Base-by-base conservation (phyloP, 371 early-diverging fungal genomes). In the Mortierella sp. region DNA sequence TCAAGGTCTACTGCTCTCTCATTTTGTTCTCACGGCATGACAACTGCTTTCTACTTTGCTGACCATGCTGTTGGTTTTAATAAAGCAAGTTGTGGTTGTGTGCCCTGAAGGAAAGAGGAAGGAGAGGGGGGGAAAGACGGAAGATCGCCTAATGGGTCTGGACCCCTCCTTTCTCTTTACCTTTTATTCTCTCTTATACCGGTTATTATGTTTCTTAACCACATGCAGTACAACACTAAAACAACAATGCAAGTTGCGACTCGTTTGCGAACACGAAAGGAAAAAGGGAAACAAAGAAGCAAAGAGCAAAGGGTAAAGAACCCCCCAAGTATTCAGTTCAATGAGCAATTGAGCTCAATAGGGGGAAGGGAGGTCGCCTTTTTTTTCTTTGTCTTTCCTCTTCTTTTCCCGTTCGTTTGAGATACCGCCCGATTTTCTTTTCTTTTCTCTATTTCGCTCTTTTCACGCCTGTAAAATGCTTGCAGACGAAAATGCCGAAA, bases 401-500 rank as follows among this genome's bases (percentile, higher is more conserved):
- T 60, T 4, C 16, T 63, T 26, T 58, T 26, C 47, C 47, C 47
- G 47, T 47, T 47, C 47, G 7, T 47, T 47, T 52, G 52, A 28
- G 28, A 58, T 14, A 28, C 16, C 58, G 26, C 58, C 28, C n/a
- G n/a, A 26, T 34, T 4, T 28, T 60, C 13, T 28, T 60, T 28
- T 4, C 34, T 3, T 60, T 34, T 34, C 4, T 13, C 31, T 60
- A 0, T 60, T 63, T 14, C 34, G n/a, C 13, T 8, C 28, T 58
- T n/a, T n/a, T n/a, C n/a, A n/a, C n/a, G n/a, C n/a, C n/a, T 31
- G 60, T 31, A 52, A 70, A 34, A 72, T 48, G 52, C 47, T 38
- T 65, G 42, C 68, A 34, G 42, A 65, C 34, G 19, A 63, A 65
- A 65, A 65, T 24, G 24, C 68, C 68, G 68, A 65, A 63, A 65